These are phyloP conservation scores for Deinandra increscens DNA, from an alignment of 129 eudicot species.

Conservation along the genomic window DNA sequence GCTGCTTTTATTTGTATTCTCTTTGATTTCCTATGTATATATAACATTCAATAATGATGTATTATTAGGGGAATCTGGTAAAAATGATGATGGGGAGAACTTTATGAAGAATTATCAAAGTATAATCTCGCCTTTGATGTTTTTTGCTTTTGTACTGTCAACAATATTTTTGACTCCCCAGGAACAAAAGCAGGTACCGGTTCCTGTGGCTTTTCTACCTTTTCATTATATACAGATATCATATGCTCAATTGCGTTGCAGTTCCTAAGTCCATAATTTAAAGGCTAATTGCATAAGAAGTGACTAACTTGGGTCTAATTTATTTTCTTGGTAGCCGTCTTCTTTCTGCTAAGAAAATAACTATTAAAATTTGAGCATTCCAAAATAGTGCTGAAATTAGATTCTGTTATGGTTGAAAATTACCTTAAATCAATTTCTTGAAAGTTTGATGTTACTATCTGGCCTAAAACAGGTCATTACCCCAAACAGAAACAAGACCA, in stretches of 20 bases:
- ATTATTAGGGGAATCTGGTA: slow-evolving; percentile 48
- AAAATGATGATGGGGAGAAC: slow-evolving; percentile 47
- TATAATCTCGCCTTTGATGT: slow-evolving; percentile 39
- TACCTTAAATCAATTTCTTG: not conserved
- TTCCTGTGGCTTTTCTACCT: not conserved
- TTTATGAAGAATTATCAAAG: slow-evolving; percentile 41
- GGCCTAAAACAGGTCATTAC: not conserved
- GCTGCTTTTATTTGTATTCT: no score
- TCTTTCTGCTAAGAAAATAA: not conserved
- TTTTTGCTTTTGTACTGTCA: slow-evolving; percentile 45
- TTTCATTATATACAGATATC: not conserved
- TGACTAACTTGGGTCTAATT: not conserved
- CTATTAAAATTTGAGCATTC: not conserved
- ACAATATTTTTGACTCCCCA: slow-evolving; percentile 39
- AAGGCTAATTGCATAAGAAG: slow-evolving; percentile 4
- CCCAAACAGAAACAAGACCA: not conserved
- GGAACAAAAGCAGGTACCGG: slow-evolving; percentile 52
- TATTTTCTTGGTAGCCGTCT: not conserved
- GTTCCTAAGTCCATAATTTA: not conserved
- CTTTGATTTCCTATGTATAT: not conserved
- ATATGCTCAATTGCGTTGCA: not conserved
- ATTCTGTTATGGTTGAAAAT: not conserved
- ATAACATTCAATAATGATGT: slow-evolving; percentile 6
- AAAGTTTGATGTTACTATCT: not conserved
- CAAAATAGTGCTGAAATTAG: not conserved